A percentile compares a stretch with the other conserved stretches of the same genome.
Evolutionary conservation across 768 basidiomycete species (phyloP).

Genomic region (Pulveroboletus sp.): DNA sequence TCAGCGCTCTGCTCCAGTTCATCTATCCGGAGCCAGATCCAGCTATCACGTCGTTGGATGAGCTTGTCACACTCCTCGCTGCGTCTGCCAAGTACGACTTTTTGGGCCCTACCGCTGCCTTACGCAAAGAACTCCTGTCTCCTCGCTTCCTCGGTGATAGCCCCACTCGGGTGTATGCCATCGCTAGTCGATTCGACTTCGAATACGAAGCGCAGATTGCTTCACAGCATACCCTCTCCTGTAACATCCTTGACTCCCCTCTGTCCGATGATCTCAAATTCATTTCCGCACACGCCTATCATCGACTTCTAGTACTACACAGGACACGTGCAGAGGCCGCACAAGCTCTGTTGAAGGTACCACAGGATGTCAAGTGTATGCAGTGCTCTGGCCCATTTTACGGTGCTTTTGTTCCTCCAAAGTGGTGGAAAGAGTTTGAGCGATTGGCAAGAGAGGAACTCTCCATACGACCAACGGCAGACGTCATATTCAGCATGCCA

Average conservation of each 20-base stretch:
- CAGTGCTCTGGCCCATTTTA: constrained; percentile 58
- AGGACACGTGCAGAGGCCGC: constrained; percentile 50
- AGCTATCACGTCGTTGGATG: constrained; percentile 47
- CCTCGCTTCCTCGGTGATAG: constrained; percentile 44
- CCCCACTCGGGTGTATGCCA: constrained; percentile 66
- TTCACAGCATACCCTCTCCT: constrained; percentile 53
- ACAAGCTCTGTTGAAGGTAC: constrained; percentile 42
- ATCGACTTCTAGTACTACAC: constrained; percentile 61
- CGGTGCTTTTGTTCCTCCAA: constrained; percentile 49
- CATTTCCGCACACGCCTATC: constrained; percentile 68
- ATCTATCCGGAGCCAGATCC: constrained; percentile 65
- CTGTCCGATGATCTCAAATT: constrained; percentile 60
- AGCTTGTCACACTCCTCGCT: constrained; percentile 47
- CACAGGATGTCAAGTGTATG: constrained; percentile 59
- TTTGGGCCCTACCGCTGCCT: constrained; percentile 37
- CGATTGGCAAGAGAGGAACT: constrained; percentile 58
- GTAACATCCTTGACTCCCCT: constrained; percentile 54
- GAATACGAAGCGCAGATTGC: constrained; percentile 62
- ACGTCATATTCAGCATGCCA: constrained; percentile 56
- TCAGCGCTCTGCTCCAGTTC: constrained; percentile 55
- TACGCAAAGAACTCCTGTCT: constrained; percentile 54
- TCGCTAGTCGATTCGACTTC: constrained; percentile 64
- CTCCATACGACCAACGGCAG: constrained; percentile 50
- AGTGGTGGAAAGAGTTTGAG: constrained; percentile 70
- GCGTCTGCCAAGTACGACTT: constrained; percentile 69